Conservation (phyloP, 192 early-diverging fungal genomes). For the Podila epicladia region DNA sequence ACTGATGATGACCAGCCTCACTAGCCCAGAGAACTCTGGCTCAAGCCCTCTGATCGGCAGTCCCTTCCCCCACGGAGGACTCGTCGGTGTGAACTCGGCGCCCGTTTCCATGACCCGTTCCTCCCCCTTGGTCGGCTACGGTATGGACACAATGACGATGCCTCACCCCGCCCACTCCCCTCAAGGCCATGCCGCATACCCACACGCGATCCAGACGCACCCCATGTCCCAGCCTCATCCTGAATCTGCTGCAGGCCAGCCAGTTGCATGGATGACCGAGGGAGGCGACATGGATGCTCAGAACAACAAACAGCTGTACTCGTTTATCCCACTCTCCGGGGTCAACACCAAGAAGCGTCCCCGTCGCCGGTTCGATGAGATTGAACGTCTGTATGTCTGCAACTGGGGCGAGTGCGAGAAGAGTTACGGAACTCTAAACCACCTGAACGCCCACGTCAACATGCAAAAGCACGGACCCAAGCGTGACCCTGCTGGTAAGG, state of each 20-base stretch:
- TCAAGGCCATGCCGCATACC: background rate
- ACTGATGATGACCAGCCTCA: constrained; percentile 27
- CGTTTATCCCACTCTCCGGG: constrained; percentile 66
- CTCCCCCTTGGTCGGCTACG: constrained; percentile 37
- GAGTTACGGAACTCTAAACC: constrained; percentile 73
- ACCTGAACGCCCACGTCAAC: constrained; percentile 72
- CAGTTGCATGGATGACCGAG: constrained; percentile 25
- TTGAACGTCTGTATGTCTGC: constrained; percentile 71
- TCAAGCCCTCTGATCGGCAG: constrained; percentile 41
- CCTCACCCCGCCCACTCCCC: constrained; percentile 5
- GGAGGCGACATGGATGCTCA: constrained; percentile 14
- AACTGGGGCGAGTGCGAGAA: constrained; percentile 66
- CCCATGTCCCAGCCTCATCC: background rate
- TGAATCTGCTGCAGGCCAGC: background rate
- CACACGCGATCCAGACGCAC: background rate
- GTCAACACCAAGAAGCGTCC: constrained; percentile 67
- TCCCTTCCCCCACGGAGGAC: constrained; percentile 22
- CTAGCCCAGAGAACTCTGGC: constrained; percentile 40
- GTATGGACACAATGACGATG: constrained; percentile 39
- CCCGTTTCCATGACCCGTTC: constrained; percentile 32
- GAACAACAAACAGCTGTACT: constrained; percentile 54
- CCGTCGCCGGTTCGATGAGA: constrained; percentile 69
- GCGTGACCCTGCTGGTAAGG: constrained; percentile 58
- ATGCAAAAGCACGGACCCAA: constrained; percentile 76
- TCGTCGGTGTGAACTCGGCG: constrained; percentile 18